Conservation (phyloP, 2,329 filamentous ascomycete genomes). For the Chaetomiaceae sp. region DNA sequence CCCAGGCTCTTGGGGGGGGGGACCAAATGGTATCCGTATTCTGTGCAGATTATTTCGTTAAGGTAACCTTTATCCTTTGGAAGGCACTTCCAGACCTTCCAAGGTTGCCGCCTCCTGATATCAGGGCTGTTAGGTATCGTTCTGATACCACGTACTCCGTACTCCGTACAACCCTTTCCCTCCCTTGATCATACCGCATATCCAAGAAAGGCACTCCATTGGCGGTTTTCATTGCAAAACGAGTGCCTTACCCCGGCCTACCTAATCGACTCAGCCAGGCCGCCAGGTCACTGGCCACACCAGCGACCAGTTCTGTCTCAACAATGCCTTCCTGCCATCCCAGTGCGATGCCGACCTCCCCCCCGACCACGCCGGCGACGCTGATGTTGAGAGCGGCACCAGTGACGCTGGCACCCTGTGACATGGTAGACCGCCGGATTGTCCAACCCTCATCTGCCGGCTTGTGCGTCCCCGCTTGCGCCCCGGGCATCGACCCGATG, state of each 20-base stretch:
- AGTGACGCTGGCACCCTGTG: slow-evolving; percentile 42
- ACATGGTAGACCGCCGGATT: slow-evolving; percentile 45
- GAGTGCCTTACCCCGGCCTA: background rate
- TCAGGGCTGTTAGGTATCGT: no score
- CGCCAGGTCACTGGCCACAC: slow-evolving; percentile 36
- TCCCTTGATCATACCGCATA: no score
- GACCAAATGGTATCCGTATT: no score
- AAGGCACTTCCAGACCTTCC: no score
- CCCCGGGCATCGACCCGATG: slow-evolving; percentile 38
- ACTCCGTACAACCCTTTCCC: no score
- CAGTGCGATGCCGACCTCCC: slow-evolving; percentile 38
- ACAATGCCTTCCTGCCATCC: slow-evolving; percentile 46
- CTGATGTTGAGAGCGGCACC: slow-evolving; percentile 43
- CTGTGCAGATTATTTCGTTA: no score
- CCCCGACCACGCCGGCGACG: slow-evolving; percentile 41
- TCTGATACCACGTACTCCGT: no score
- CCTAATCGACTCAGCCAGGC: slow-evolving; percentile 23
- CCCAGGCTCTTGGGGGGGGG: no score
- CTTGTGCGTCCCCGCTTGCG: background rate
- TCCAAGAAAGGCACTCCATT: no score
- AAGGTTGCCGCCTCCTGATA: no score
- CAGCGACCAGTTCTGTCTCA: slow-evolving; percentile 34
- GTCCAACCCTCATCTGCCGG: slow-evolving; percentile 25
- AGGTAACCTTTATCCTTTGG: no score
- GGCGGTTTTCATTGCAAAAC: background rate